Evolutionary conservation across 768 basidiomycete genomes (phyloP).

Genomic region (Suillus weaverae): DNA sequence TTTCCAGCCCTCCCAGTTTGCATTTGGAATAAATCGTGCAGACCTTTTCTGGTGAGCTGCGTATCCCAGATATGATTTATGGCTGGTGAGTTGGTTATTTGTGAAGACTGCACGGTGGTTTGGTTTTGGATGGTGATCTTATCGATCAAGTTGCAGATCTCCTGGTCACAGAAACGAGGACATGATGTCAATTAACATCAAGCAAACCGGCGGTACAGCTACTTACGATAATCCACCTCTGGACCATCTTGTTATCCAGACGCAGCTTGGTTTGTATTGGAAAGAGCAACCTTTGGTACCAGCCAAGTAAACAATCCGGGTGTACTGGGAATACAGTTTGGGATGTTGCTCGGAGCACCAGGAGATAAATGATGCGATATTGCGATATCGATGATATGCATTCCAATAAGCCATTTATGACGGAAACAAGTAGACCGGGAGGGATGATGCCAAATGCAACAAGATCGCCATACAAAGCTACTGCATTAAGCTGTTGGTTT

Average conservation of each 20-base stretch:
- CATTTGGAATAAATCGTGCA: neutral
- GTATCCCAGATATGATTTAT: slow-evolving; percentile 3
- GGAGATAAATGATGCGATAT: slow-evolving; percentile 6
- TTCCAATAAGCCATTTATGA: neutral
- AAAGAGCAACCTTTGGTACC: neutral
- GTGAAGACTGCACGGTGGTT: too few species aligned
- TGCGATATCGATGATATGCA: neutral
- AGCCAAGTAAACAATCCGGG: neutral
- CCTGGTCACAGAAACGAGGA: neutral
- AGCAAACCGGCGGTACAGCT: neutral
- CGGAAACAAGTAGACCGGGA: neutral
- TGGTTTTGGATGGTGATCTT: neutral
- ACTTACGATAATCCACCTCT: slow-evolving; percentile 10
- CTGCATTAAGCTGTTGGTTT: neutral
- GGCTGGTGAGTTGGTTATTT: neutral
- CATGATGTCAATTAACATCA: neutral
- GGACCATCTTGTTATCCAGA: neutral
- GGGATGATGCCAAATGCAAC: slow-evolving; percentile 2
- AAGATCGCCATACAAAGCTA: slow-evolving; percentile 8
- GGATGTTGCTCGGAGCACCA: slow-evolving; percentile 6
- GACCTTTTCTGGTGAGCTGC: neutral
- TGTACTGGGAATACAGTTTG: neutral
- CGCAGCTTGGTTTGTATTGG: neutral
- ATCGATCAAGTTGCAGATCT: slow-evolving; percentile 7
- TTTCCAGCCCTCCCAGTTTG: neutral